phyloP scores from a whole-genome alignment of 768 basidiomycete genomes.

The Dentipellis sp. region DNA sequence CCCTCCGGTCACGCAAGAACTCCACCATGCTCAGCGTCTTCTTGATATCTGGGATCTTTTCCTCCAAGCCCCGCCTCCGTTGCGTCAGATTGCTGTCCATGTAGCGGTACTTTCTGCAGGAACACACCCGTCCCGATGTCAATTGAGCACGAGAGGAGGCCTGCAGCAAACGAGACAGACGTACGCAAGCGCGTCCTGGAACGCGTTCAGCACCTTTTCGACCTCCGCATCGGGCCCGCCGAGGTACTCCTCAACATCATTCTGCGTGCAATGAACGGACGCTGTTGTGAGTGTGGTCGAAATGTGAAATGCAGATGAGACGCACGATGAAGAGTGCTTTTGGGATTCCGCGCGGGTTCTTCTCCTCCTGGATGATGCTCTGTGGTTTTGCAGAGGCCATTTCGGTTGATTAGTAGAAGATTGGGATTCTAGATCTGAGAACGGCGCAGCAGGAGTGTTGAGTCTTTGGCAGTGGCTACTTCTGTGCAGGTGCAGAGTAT shows the following conservation, averaged over 20 bases:
- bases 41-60: constrained; percentile 94
- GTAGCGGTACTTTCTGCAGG: constrained; percentile 90
- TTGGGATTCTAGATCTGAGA: background rate
- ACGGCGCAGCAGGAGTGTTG: background rate
- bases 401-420: background rate
- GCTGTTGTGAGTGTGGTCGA: constrained; percentile 1
- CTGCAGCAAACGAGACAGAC: constrained; percentile 20
- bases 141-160: background rate
- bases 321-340: constrained; percentile 90
- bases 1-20: constrained; percentile 63
- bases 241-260: constrained; percentile 81
- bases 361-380: constrained; percentile 29
- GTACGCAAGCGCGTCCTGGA: constrained; percentile 93
- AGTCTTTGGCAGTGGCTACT: too few relatives aligned
- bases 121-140: constrained; percentile 11
- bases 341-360: constrained; percentile 90
- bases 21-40: constrained; percentile 90
- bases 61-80: constrained; percentile 69
- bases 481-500: too few relatives aligned
- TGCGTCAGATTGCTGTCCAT: constrained; percentile 87
- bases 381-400: constrained; percentile 13
- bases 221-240: constrained; percentile 70
- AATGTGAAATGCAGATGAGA: constrained; percentile 8
- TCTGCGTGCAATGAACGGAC: constrained; percentile 32
- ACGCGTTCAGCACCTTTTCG: constrained; percentile 66